Evolutionary conservation across 225 moss, liverwort and hornwort species (phyloP), one percentile per base, ranked within the genome.

Genomic region (Bryum argenteum): DNA sequence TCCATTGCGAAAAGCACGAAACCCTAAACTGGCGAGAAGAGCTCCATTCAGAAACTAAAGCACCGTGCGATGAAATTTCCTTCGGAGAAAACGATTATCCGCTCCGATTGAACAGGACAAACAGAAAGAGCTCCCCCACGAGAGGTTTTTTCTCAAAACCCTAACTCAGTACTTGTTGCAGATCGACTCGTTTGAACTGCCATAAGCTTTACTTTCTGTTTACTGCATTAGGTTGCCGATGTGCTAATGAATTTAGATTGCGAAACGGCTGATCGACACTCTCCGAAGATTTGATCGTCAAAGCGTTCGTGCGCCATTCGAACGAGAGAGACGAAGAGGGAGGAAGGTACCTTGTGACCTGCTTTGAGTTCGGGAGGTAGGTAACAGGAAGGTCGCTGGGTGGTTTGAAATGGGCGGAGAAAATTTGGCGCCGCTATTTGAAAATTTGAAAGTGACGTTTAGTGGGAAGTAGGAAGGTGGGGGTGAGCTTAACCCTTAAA

Each of bases 11-110:
- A 53, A 54, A 80, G 44, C 15, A 70, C 24, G 39, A 64, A 72
- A 77, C 69, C 81, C 69, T 77, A 77, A 73, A 45, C 8, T 11
- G 11, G 58, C 58, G 39, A 38, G 19, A 72, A 47, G 37, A 10
- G 18, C 11, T 23, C 11, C 69, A 33, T 33, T 33, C 37, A 8
- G 16, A 11, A 51, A 52, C 16, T 24, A n/a, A 10, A 39, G 28
- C 45, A 53, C 11, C 33, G 24, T 20, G 18, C 1, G 2, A 64
- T 39, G 3, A 38, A 47, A 45, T 24, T 33, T 19, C 24, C 64
- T n/a, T 11, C 12, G 40, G 8, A 4, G 54, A n/a, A 11, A 69
- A 56, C 18, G 19, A 24, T 47, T 44, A 44, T 21, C 10, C 16
- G 47, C 19, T 61, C 44, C 41, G n/a, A 24, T 10, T 19, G 24